A percentile compares a stretch with the other conserved stretches of the same genome.
phyloP scores from a whole-genome alignment of 1,284 basidiomycete species.

The Apiotrichum gamsii region DNA sequence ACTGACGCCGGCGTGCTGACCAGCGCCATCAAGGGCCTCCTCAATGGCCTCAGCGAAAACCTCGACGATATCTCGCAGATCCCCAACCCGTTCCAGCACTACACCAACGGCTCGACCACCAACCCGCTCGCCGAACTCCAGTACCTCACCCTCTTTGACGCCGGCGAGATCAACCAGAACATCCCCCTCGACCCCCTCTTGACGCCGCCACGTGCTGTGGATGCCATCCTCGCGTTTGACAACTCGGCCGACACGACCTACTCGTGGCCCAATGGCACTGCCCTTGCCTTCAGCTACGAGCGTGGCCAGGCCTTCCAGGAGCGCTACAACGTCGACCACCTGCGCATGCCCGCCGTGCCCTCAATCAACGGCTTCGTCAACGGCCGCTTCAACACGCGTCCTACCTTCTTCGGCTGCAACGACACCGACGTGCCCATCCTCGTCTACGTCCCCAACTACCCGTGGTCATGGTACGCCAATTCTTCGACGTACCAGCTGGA shows the following conservation, averaged over 20 bases:
- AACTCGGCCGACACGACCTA: constrained; percentile 51
- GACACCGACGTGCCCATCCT: constrained; percentile 47
- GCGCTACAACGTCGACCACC: constrained; percentile 24
- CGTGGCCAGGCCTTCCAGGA: constrained; percentile 25
- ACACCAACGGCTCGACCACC: constrained; percentile 32
- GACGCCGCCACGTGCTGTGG: constrained; percentile 49
- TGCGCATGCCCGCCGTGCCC: constrained; percentile 49
- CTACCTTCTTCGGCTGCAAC: constrained; percentile 47
- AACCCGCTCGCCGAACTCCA: constrained; percentile 37
- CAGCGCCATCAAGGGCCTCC: constrained; percentile 30
- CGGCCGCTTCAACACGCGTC: constrained; percentile 51
- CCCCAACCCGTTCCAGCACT: constrained; percentile 45
- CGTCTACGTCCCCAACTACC: constrained; percentile 50
- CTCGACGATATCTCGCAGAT: constrained; percentile 49
- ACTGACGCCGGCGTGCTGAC: constrained; percentile 38
- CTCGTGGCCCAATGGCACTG: constrained; percentile 52
- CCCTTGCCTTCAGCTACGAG: constrained; percentile 42
- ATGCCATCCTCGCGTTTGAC: constrained; percentile 53
- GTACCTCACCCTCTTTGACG: constrained; percentile 50
- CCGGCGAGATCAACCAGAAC: constrained; percentile 50
- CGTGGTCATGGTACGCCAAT: constrained; percentile 47
- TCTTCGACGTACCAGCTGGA: constrained; percentile 45
- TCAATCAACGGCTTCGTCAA: constrained; percentile 50
- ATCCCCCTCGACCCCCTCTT: constrained; percentile 53
- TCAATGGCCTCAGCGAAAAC: constrained; percentile 33